These are phyloP conservation scores for Globisporangium rhizosaccharum DNA, from an alignment of 352 stramenopile genomes.

Conservation along the genomic window DNA sequence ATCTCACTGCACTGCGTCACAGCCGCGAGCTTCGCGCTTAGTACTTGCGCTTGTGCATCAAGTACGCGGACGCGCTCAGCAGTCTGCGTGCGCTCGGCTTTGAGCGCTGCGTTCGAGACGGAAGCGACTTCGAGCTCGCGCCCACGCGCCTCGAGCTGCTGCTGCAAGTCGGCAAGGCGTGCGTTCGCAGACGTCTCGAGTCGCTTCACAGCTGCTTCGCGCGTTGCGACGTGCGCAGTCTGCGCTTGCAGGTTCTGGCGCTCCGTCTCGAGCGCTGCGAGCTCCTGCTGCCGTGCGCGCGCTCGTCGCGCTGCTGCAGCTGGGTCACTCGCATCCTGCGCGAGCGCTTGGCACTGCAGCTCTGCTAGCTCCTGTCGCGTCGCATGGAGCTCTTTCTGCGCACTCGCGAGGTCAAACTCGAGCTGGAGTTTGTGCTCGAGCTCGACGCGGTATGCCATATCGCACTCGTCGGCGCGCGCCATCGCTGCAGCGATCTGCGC, in stretches of 20 bases:
- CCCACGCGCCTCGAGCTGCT: background rate
- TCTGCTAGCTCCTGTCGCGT: conserved; percentile 5
- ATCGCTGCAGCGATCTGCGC: background rate
- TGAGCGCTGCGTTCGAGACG: background rate
- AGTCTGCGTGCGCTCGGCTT: background rate
- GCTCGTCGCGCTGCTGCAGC: background rate
- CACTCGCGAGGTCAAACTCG: conserved; percentile 15
- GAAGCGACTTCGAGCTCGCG: background rate
- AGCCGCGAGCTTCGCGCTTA: background rate
- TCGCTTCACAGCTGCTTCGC: conserved; percentile 7
- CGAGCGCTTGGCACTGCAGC: conserved; percentile 2
- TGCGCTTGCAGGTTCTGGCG: background rate
- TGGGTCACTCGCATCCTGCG: conserved; percentile 1
- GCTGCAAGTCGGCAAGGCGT: background rate
- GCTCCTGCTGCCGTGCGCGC: background rate
- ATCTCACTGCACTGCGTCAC: conserved; percentile 4
- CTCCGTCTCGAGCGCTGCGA: background rate
- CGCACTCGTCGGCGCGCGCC: conserved; percentile 3
- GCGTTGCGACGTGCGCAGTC: background rate
- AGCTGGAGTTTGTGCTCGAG: conserved; percentile 13
- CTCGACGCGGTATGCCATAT: conserved; percentile 10
- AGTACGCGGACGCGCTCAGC: background rate
- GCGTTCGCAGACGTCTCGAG: conserved; percentile 3
- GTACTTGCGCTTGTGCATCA: background rate
- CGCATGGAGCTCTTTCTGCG: conserved; percentile 10